Percentiles rank a stretch among this genome's conserved stretches.
phyloP scores from a whole-genome alignment of 805 yeast species.

The Ogataea paraovalis region DNA sequence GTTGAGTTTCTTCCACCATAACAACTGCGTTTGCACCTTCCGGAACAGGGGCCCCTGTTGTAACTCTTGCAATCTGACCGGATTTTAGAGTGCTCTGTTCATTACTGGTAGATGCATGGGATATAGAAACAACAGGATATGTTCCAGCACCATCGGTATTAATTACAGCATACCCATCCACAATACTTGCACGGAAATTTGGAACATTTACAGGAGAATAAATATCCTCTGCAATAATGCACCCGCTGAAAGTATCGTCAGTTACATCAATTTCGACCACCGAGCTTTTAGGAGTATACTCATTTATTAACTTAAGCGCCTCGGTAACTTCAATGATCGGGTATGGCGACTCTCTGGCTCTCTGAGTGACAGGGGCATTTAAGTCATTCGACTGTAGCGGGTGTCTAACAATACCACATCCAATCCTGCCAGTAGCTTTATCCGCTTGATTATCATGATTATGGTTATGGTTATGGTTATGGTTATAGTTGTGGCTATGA shows the following conservation, averaged over 20 bases:
- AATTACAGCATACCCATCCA: slow-evolving; percentile 52
- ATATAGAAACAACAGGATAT: slow-evolving; percentile 36
- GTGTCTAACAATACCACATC: slow-evolving; percentile 36
- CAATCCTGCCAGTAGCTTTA: slow-evolving; percentile 9
- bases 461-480: slow-evolving; percentile 12
- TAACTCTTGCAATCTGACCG: slow-evolving; percentile 42
- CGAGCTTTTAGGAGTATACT: slow-evolving; percentile 31
- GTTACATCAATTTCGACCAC: slow-evolving; percentile 23
- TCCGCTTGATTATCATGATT: slow-evolving; percentile 16
- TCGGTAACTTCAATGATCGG: slow-evolving; percentile 41
- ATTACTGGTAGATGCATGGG: slow-evolving; percentile 38
- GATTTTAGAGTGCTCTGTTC: slow-evolving; percentile 13
- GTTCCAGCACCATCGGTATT: slow-evolving; percentile 43
- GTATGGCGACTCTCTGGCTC: slow-evolving; percentile 47
- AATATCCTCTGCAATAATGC: slow-evolving; percentile 40
- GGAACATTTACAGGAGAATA: slow-evolving; percentile 40
- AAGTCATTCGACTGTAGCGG: slow-evolving; percentile 33
- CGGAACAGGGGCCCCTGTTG: slow-evolving; percentile 57
- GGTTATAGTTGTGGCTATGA: too few relatives aligned
- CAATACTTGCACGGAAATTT: slow-evolving; percentile 49
- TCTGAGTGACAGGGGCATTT: slow-evolving; percentile 34
- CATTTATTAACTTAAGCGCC: slow-evolving; percentile 34
- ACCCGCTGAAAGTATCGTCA: slow-evolving; percentile 31
- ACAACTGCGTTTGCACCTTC: slow-evolving; percentile 51
- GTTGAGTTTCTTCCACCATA: slow-evolving; percentile 49